These are phyloP conservation scores for Russula olivacea DNA, from an alignment of 768 basidiomycete species.

Conservation along the genomic window DNA sequence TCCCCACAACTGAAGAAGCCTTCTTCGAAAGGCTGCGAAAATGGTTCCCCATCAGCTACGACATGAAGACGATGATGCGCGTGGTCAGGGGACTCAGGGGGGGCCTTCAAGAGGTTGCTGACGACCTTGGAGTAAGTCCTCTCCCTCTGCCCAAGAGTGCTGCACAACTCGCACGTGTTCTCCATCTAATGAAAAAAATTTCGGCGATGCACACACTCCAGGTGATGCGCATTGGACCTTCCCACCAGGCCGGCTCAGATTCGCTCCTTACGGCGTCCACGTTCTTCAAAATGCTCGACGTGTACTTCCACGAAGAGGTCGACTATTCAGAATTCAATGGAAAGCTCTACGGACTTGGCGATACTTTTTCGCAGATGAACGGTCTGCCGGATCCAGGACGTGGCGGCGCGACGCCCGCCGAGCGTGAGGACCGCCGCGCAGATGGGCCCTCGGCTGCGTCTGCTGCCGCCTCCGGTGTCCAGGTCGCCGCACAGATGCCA, in stretches of 20 bases:
- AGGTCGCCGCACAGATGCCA: conserved; percentile 20
- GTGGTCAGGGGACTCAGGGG: conserved; percentile 75
- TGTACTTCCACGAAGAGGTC: conserved; percentile 87
- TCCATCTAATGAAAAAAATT: neutral
- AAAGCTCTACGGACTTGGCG: conserved; percentile 78
- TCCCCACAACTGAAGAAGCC: conserved; percentile 82
- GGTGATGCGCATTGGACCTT: conserved; percentile 84
- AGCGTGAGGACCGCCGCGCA: conserved; percentile 62
- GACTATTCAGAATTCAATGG: conserved; percentile 80
- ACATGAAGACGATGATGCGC: conserved; percentile 96
- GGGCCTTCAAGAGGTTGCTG: conserved; percentile 92
- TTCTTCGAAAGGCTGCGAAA: conserved; percentile 83
- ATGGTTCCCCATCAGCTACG: conserved; percentile 97
- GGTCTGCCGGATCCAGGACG: conserved; percentile 60
- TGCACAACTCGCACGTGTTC: conserved; percentile 3
- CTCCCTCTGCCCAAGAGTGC: neutral
- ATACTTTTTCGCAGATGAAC: conserved; percentile 64
- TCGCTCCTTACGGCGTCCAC: conserved; percentile 87
- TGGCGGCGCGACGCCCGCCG: conserved; percentile 75
- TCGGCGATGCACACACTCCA: conserved; percentile 30
- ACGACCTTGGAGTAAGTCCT: conserved; percentile 79
- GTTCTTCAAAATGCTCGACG: conserved; percentile 93
- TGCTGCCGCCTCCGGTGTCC: conserved; percentile 29
- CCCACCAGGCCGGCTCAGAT: conserved; percentile 97
- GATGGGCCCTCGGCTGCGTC: conserved; percentile 43